phyloP scores from a whole-genome alignment of 805 yeast genomes.

The Candida vaughaniae region DNA sequence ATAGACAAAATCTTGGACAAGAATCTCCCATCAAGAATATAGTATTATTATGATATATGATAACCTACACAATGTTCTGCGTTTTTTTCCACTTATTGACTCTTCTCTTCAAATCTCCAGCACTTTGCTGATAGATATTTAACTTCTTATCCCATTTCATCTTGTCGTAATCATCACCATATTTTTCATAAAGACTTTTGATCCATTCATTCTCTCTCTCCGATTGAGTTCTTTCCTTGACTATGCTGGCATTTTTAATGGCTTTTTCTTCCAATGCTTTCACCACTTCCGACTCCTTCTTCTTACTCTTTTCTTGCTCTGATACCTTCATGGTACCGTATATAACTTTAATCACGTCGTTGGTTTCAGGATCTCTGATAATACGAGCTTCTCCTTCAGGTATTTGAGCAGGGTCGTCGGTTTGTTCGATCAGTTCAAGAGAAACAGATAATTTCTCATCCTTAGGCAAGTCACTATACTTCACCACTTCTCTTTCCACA shows the following conservation, averaged over 20 bases:
- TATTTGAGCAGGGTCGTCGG: slow-evolving; percentile 58
- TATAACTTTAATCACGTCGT: slow-evolving; percentile 63
- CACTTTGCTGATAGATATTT: slow-evolving; percentile 77
- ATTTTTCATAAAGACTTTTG: slow-evolving; percentile 58
- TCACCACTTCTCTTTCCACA: slow-evolving; percentile 55
- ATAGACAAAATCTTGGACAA: slow-evolving; percentile 33
- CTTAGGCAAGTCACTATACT: slow-evolving; percentile 32
- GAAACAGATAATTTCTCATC: slow-evolving; percentile 32
- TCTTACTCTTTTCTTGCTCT: slow-evolving; percentile 30
- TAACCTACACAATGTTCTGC: no score
- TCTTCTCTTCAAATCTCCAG: slow-evolving; percentile 79
- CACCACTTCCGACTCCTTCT: slow-evolving; percentile 55
- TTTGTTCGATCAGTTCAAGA: slow-evolving; percentile 39
- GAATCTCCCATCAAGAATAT: slow-evolving; percentile 26
- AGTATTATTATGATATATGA: no score
- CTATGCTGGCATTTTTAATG: slow-evolving; percentile 44
- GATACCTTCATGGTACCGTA: slow-evolving; percentile 61
- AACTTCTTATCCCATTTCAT: slow-evolving; percentile 92
- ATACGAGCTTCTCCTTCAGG: slow-evolving; percentile 80
- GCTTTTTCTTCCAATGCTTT: slow-evolving; percentile 60
- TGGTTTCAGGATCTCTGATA: slow-evolving; percentile 61
- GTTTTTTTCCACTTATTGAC: slow-evolving; percentile 71
- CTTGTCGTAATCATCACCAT: slow-evolving; percentile 83
- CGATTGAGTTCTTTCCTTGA: slow-evolving; percentile 56
- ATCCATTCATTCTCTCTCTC: slow-evolving; percentile 79